phyloP scores from a whole-genome alignment of 805 yeast genomes.

The Cyberlindnera euphorbiae region DNA sequence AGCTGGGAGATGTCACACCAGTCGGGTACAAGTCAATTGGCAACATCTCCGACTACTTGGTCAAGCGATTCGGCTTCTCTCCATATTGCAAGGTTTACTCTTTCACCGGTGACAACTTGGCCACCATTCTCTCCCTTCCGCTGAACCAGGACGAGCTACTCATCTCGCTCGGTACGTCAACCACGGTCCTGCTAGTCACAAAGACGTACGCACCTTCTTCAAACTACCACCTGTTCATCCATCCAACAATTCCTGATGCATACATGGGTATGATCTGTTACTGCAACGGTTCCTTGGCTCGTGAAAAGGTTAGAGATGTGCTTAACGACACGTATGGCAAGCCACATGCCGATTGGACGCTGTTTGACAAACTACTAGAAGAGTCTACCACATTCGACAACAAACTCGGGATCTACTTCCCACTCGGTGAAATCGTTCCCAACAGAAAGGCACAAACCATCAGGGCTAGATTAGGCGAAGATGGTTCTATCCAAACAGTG shows the following conservation, averaged over 20 bases:
- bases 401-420: constrained; percentile 76
- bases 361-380: constrained; percentile 53
- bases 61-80: constrained; percentile 57
- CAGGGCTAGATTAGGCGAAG: constrained; percentile 39
- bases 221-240: constrained; percentile 79
- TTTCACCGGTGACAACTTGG: constrained; percentile 88
- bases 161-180: constrained; percentile 86
- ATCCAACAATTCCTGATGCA: constrained; percentile 70
- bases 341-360: constrained; percentile 46
- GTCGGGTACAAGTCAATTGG: constrained; percentile 48
- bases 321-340: constrained; percentile 42
- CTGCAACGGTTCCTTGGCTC: constrained; percentile 84
- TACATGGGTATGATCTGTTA: constrained; percentile 96
- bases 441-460: constrained; percentile 62
- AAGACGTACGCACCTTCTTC: constrained; percentile 73
- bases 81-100: constrained; percentile 58
- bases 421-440: constrained; percentile 89
- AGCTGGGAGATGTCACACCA: constrained; percentile 51
- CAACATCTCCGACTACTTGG: constrained; percentile 54
- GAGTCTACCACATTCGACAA: constrained; percentile 28
- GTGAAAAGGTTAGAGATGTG: constrained; percentile 68
- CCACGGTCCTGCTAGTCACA: constrained; percentile 80
- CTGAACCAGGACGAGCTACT: constrained; percentile 70
- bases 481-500: constrained; percentile 28
- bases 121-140: constrained; percentile 81